phyloP scores from a whole-genome alignment of 2,329 filamentous ascomycete species.

The Aureobasidium sp. region DNA sequence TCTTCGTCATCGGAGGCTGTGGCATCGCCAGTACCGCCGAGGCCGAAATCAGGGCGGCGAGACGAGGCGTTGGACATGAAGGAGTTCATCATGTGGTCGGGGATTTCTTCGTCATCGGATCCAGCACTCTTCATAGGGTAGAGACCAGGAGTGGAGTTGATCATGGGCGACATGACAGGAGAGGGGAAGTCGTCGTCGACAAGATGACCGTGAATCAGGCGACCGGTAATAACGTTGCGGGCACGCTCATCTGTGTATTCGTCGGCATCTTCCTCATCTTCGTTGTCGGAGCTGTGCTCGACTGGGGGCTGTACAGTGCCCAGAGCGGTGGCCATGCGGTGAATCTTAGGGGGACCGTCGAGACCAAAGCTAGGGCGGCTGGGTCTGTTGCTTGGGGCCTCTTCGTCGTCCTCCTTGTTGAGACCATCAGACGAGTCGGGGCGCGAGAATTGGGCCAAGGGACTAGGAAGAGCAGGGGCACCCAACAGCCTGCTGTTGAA shows the following conservation, averaged over 20 bases:
- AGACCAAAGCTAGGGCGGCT: not conserved
- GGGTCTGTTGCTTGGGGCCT: not conserved
- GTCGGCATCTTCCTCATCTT: conserved; percentile 20
- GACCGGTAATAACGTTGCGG: conserved; percentile 81
- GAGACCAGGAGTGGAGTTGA: conserved; percentile 47
- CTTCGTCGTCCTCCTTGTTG: not conserved
- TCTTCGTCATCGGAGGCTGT: conserved; percentile 79
- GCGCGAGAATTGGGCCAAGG: conserved; percentile 23
- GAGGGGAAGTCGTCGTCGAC: conserved; percentile 91
- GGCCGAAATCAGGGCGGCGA: conserved; percentile 42
- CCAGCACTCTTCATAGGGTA: conserved; percentile 26
- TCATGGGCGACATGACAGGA: conserved; percentile 56
- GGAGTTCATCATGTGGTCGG: conserved; percentile 78
- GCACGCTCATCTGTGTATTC: conserved; percentile 48
- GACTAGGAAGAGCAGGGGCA: conserved; percentile 21
- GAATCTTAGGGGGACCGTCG: conserved; percentile 11
- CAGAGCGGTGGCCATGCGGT: conserved; percentile 19
- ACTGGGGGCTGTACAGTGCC: conserved; percentile 18
- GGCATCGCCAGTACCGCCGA: conserved; percentile 79
- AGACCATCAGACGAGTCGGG: conserved; percentile 19
- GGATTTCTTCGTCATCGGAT: conserved; percentile 43
- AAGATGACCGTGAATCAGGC: conserved; percentile 86
- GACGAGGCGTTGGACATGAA: conserved; percentile 74
- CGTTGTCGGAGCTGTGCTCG: conserved; percentile 23
- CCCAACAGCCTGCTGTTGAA: conserved; percentile 20